A percentile compares a stretch with the other conserved stretches of the same genome.
phyloP scores from a whole-genome alignment of 106 monocot species.

The Dendrobium huoshanense region DNA sequence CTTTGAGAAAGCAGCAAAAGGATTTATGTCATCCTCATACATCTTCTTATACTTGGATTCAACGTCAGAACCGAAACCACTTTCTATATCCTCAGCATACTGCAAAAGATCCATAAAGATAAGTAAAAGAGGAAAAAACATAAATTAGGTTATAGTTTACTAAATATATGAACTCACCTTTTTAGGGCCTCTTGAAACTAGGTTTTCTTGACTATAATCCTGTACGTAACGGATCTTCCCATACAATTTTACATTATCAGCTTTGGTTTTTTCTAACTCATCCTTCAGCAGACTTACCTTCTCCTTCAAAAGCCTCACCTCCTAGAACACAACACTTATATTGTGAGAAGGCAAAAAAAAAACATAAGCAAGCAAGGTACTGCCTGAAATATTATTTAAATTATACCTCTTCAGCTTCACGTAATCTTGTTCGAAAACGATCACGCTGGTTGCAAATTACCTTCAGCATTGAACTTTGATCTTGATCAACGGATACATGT shows the following conservation, averaged over 20 bases:
- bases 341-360: slow-evolving; percentile 5
- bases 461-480: slow-evolving; percentile 98
- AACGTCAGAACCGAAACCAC: slow-evolving; percentile 85
- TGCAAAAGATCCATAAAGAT: slow-evolving; percentile 22
- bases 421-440: slow-evolving; percentile 73
- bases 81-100: slow-evolving; percentile 96
- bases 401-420: slow-evolving; percentile 93
- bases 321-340: slow-evolving; percentile 29
- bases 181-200: slow-evolving; percentile 91
- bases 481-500: slow-evolving; percentile 62
- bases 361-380: background rate
- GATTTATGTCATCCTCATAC: slow-evolving; percentile 98
- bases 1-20: slow-evolving; percentile 98
- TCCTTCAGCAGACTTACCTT: slow-evolving; percentile 58
- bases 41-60: slow-evolving; percentile 99
- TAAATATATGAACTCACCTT: slow-evolving; percentile 38
- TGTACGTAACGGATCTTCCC: slow-evolving; percentile 97
- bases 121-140: slow-evolving; percentile 7
- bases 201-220: slow-evolving; percentile 90
- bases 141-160: background rate
- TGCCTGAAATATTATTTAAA: background rate
- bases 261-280: slow-evolving; percentile 90
- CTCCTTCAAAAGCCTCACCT: slow-evolving; percentile 84
- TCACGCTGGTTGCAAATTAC: slow-evolving; percentile 98
- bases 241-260: slow-evolving; percentile 96